Conservation (phyloP, 225 moss, liverwort and hornwort genomes). For the Bryum argenteum region DNA sequence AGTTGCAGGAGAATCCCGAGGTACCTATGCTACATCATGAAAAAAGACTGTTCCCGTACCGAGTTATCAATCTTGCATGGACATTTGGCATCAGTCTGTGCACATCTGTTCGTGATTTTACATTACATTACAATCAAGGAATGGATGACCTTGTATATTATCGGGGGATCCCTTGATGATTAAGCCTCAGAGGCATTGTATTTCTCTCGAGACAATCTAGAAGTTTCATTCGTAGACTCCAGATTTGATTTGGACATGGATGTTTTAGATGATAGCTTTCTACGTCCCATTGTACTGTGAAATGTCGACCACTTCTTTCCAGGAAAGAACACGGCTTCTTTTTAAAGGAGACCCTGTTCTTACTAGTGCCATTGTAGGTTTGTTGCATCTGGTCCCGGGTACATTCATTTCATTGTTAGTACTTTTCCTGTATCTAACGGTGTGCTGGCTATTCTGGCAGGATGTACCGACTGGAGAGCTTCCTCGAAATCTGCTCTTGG, state of each 20-base stretch:
- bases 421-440: not conserved
- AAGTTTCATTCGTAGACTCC: too few relatives aligned
- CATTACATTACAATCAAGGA: too few relatives aligned
- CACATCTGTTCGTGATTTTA: too few relatives aligned
- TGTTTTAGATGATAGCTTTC: too few relatives aligned
- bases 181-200: too few relatives aligned
- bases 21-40: conserved; percentile 35
- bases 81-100: too few relatives aligned
- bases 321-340: not conserved
- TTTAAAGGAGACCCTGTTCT: not conserved
- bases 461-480: conserved; percentile 97
- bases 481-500: conserved; percentile 89
- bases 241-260: too few relatives aligned
- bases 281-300: not conserved
- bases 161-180: too few relatives aligned
- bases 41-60: too few relatives aligned
- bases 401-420: not conserved
- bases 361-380: not conserved
- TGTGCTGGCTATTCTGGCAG: conserved; percentile 40
- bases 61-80: not conserved
- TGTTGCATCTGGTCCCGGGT: not conserved
- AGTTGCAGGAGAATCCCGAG: conserved; percentile 98
- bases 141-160: too few relatives aligned
- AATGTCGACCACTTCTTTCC: not conserved
- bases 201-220: too few relatives aligned